Evolutionary conservation across 805 yeast genomes (phyloP), one percentile per base, ranked within the genome.

Genomic region (Myxozyma mucilagina): DNA sequence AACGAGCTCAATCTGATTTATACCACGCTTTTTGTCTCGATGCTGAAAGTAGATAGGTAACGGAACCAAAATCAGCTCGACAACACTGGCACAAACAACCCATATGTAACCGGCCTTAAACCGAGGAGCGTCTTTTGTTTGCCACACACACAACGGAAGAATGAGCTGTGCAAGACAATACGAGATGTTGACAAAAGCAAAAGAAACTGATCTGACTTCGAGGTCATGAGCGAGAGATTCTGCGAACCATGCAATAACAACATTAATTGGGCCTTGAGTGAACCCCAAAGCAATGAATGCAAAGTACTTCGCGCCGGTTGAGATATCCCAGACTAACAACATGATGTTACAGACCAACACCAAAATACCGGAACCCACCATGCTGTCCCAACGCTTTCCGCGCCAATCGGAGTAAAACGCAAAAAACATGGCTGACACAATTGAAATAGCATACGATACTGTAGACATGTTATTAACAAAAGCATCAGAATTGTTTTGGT

Each of bases 371-470:
- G 65, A 56, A 32, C 39, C 14, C 24, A 61, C 1, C 57, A 61
- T 18, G 4, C 57, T 49, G 32, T 61, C 65, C 65, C 65, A 61
- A 36, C 65, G 56, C 43, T 49, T 55, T 44, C 64, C 57, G 18
- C 64, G 57, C 65, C 65, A 61, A 39, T 61, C 65, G 14, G 59
- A 50, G 53, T 61, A 61, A 47, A 61, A 61, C 1, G 65, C 65
- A 35, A 61, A 61, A n/a, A 59, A 36, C 65, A 61, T 53, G 7
- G 65, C 64, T 4, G 65, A 51, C 10, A 61, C 55, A 24, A 61
- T 53, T 3, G 65, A 61, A 29, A 61, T 59, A 18, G 65, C 65
- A n/a, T 50, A 50, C 9, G 59, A 18, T 2, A 47, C 49, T 31
- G 63, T 61, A 9, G 55, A 47, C 52, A 59, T 47, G 42, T 61